Conservation (phyloP, 257 asterid genomes). For the Solanum tacnaense region DNA sequence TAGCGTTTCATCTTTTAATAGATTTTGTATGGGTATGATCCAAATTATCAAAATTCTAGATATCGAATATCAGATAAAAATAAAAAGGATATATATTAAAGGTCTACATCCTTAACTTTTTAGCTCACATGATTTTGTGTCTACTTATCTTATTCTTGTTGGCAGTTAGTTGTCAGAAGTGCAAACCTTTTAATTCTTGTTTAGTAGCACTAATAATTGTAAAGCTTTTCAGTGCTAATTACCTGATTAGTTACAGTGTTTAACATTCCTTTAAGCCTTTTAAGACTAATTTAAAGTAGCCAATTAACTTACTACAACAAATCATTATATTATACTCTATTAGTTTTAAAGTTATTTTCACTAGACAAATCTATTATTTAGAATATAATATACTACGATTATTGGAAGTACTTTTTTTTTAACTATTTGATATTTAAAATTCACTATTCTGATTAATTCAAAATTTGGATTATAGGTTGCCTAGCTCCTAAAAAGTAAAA, state of each 20-base stretch:
- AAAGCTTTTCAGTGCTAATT: neutral
- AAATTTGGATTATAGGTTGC: neutral
- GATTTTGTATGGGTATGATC: rapidly evolving
- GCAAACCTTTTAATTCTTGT: neutral
- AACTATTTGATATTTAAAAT: neutral
- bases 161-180: conserved; percentile 13
- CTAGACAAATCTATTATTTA: neutral
- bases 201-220: neutral
- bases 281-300: neutral
- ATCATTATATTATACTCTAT: neutral
- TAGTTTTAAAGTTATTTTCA: neutral
- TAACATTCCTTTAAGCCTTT: neutral
- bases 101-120: neutral
- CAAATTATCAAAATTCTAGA: neutral
- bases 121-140: conserved; percentile 16
- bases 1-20: neutral
- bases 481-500: neutral
- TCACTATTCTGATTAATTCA: neutral
- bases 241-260: neutral
- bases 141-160: conserved; percentile 3
- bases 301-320: neutral
- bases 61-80: neutral
- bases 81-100: neutral
- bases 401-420: neutral
- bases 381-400: neutral